A percentile compares a stretch with the other conserved stretches of the same genome.
Evolutionary conservation across 2,329 filamentous ascomycete species (phyloP).

Genomic region (Samsoniella hepiali): DNA sequence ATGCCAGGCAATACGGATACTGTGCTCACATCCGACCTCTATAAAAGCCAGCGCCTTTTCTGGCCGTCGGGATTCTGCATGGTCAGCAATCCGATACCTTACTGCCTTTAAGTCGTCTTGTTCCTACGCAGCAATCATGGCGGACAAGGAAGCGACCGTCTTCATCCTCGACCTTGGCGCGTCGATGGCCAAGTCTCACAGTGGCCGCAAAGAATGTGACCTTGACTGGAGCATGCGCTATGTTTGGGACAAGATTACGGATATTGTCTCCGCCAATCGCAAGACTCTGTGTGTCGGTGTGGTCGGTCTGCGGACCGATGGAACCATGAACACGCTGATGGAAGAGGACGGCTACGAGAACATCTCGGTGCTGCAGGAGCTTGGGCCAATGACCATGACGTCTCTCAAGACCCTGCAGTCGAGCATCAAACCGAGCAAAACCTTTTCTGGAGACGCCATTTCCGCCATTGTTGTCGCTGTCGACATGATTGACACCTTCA

Average conservation of each 20-base stretch:
- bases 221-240: conserved; percentile 89
- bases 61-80: not conserved
- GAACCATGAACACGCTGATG: conserved; percentile 65
- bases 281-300: conserved; percentile 72
- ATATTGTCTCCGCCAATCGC: conserved; percentile 64
- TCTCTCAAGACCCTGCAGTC: conserved; percentile 63
- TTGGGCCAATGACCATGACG: conserved; percentile 59
- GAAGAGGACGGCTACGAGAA: conserved; percentile 74
- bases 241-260: conserved; percentile 84
- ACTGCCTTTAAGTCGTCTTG: not conserved
- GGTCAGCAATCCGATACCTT: not conserved
- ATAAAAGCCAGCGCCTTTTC: conserved; percentile 3
- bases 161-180: conserved; percentile 86
- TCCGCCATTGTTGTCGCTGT: conserved; percentile 84
- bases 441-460: conserved; percentile 73
- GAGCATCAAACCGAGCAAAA: conserved; percentile 64
- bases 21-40: not conserved
- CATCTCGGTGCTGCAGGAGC: conserved; percentile 74
- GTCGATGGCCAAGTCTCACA: conserved; percentile 73
- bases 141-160: conserved; percentile 87
- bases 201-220: conserved; percentile 72
- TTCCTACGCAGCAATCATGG: conserved; percentile 56
- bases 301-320: conserved; percentile 77
- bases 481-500: conserved; percentile 77
- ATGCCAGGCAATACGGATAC: conserved; percentile 1